phyloP scores from a whole-genome alignment of 495 filamentous ascomycete genomes.

The Neurospora sp. region DNA sequence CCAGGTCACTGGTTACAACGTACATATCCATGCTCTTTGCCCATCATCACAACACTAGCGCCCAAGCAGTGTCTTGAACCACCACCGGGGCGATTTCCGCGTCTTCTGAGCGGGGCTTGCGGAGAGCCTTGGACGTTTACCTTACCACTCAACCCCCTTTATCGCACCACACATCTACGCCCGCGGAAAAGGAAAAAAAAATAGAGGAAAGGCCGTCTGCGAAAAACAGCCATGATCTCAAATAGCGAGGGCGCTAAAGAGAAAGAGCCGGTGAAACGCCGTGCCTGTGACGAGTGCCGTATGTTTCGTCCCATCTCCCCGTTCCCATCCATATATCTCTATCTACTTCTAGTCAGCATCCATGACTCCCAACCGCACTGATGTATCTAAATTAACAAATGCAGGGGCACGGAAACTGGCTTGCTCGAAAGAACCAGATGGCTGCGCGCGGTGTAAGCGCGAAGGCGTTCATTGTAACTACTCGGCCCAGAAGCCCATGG shows the following conservation, averaged over 20 bases:
- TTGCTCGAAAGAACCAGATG: constrained; percentile 46
- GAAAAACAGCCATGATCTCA: not conserved
- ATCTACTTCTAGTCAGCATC: not conserved
- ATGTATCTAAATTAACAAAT: constrained; percentile 13
- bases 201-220: not conserved
- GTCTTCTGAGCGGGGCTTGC: not conserved
- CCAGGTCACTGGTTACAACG: not conserved
- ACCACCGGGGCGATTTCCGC: not conserved
- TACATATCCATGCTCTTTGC: not conserved
- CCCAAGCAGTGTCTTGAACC: not conserved
- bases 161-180: not conserved
- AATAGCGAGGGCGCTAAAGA: not conserved
- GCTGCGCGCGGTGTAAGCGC: constrained; percentile 45
- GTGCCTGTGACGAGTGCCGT: constrained; percentile 57
- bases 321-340: not conserved
- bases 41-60: not conserved
- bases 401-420: constrained; percentile 50
- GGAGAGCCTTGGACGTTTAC: not conserved
- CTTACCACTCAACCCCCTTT: not conserved
- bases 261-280: constrained; percentile 28
- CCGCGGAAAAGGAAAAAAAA: not conserved
- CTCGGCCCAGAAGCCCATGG: constrained; percentile 53
- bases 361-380: not conserved
- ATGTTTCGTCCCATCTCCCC: constrained; percentile 18
- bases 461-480: constrained; percentile 48